Base-by-base conservation (phyloP, 495 filamentous ascomycete species). In the Penicillium canariense region DNA sequence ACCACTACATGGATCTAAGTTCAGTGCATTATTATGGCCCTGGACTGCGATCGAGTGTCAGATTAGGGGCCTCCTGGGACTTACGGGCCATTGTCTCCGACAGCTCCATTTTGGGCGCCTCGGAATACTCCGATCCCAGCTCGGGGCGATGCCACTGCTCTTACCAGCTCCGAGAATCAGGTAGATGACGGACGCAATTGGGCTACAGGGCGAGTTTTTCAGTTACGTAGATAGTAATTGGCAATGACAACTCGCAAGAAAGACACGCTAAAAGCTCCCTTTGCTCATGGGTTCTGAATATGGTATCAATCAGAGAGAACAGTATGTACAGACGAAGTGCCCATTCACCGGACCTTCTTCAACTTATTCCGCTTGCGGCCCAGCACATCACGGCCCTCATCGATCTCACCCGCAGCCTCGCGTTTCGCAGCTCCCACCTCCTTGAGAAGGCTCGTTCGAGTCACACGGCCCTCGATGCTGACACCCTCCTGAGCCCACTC, bases 391-490 rank as follows among this genome's bases (percentile, higher is more conserved):
- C 87, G 84, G 4, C 88, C 86, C 73, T 97, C 93, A 59, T 96
- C 94, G 67, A 97, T 89, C 71, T 93, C 88, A 50, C 96, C 69
- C 64, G 88, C 60, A 3, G 91, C 95, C 69, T 95, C 88, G 45
- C 93, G 78, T 78, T 96, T 97, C 78, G 90, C 93, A 71, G 91
- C 86, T 11, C 89, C 86, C 11, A 99, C 92, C 38, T 87, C 72
- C 80, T 96, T 96, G 66, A 99, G 70, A 43, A 84, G 81, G 4
- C 69, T 65, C 45, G 91, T 90, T 47, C 87, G 78, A 22, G 94
- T 77, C 25, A 99, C 90, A 52, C 94, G 77, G 3, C 84, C 85
- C 75, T 97, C 91, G 34, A 99, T 70, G 66, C 87, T 97, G 15
- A 97, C 93, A 5, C 88, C 87, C 57, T 96, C 90, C 70, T 98